Evolutionary conservation across 805 yeast genomes (phyloP).

Genomic region (Priceomyces castillae): DNA sequence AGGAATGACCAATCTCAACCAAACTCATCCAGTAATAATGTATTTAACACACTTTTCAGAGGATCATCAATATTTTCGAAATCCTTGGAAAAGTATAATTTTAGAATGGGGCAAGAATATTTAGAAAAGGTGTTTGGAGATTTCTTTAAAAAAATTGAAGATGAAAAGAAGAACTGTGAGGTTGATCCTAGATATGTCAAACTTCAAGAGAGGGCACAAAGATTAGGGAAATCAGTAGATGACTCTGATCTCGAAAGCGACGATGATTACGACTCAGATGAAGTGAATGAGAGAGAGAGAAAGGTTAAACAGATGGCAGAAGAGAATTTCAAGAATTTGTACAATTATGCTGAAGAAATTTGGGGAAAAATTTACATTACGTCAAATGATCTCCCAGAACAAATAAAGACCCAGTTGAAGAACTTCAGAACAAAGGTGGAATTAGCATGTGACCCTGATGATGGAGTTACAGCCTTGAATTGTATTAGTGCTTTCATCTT

Average conservation of each 20-base stretch:
- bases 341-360: slow-evolving; percentile 49
- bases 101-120: slow-evolving; percentile 76
- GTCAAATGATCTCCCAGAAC: slow-evolving; percentile 70
- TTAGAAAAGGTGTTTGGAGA: slow-evolving; percentile 69
- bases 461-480: slow-evolving; percentile 55
- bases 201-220: slow-evolving; percentile 26
- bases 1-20: slow-evolving; percentile 12
- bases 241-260: slow-evolving; percentile 17
- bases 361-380: slow-evolving; percentile 69
- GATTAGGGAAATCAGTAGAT: slow-evolving; percentile 23
- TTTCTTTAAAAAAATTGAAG: slow-evolving; percentile 54
- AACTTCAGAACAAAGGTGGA: slow-evolving; percentile 64
- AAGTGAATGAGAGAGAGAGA: slow-evolving; percentile 34
- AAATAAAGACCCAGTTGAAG: slow-evolving; percentile 62
- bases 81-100: slow-evolving; percentile 72
- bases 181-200: slow-evolving; percentile 70
- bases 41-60: slow-evolving; percentile 54
- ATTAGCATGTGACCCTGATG: slow-evolving; percentile 54
- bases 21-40: slow-evolving; percentile 27
- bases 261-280: slow-evolving; percentile 22
- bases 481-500: slow-evolving; percentile 83
- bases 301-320: slow-evolving; percentile 36
- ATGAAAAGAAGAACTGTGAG: slow-evolving; percentile 62
- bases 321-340: slow-evolving; percentile 48
- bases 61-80: slow-evolving; percentile 84